These are phyloP conservation scores for Nicotiana undulata DNA, from an alignment of 257 asterid species.

Conservation along the genomic window DNA sequence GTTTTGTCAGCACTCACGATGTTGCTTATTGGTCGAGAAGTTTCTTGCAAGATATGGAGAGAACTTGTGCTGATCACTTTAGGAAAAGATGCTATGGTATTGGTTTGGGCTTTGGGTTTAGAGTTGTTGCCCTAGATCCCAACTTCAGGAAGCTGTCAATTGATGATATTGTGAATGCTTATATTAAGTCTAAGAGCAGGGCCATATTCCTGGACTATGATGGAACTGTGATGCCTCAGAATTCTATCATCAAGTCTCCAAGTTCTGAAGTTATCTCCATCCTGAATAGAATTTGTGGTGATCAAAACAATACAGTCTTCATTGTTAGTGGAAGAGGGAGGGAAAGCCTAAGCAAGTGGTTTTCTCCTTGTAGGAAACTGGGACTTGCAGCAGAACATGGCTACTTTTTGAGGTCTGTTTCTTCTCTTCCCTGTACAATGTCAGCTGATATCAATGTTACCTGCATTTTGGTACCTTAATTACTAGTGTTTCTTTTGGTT, in stretches of 20 bases:
- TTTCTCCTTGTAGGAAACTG: conserved; percentile 58
- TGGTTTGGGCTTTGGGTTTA: conserved; percentile 78
- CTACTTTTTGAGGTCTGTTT: conserved; percentile 57
- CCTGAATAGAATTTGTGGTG: conserved; percentile 56
- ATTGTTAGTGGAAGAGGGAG: conserved; percentile 84
- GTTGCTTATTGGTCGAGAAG: conserved; percentile 81
- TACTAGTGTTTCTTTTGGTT: not conserved
- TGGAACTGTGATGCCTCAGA: conserved; percentile 79
- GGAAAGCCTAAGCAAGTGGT: conserved; percentile 63
- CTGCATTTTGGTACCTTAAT: not conserved
- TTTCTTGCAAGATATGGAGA: conserved; percentile 85
- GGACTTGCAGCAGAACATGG: conserved; percentile 94
- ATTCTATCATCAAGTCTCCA: conserved; percentile 57
- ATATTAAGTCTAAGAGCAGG: conserved; percentile 50
- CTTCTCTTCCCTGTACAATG: not conserved
- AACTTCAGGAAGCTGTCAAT: conserved; percentile 60
- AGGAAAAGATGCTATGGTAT: conserved; percentile 72
- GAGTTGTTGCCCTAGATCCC: conserved; percentile 77
- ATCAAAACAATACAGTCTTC: conserved; percentile 45
- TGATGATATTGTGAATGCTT: conserved; percentile 62
- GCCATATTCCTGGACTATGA: conserved; percentile 83
- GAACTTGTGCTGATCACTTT: conserved; percentile 74
- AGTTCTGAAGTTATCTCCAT: conserved; percentile 52
- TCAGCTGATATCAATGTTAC: conserved; percentile 1
- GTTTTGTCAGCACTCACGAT: conserved; percentile 65